Base-by-base conservation (phyloP, 1,139 yeast genomes). In the Candida albicans region DNA sequence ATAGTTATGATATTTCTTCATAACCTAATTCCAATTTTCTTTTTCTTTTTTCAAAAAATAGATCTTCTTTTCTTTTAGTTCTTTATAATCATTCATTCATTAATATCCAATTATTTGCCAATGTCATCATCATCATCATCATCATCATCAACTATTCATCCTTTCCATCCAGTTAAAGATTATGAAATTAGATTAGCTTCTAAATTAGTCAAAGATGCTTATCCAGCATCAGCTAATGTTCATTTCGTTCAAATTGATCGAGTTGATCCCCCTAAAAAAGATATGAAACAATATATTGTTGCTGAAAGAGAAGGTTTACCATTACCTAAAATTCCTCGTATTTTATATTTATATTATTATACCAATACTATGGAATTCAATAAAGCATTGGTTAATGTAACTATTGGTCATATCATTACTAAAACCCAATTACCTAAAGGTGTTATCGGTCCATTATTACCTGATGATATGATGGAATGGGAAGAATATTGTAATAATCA, bases 231-330 rank as follows among this genome's bases (percentile, higher is more conserved):
- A 24, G 77, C 68, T 44, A 59, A 68, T 46, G 77, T 87, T 40
- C 91, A 84, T 65, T 84, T 87, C 67, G 80, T 82, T 54, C 87
- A 81, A 59, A 70, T 87, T 45, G 93, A 86, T 58, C 77, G 82
- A 57, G 63, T 81, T 45, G 96, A 88, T 60, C 96, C 96, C 30
- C 95, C 96, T 50, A 88, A 88, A 75, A 70, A 79, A 55, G 81
- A 77, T 52, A 82, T 88, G 84, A 63, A 82, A 48, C 79, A 75
- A 54, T 87, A 75, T 63, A 70, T 88, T 52, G 86, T 79, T 46
- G 87, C 89, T 44, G 93, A 86, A 67, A 77, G 71, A 55, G 68
- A 77, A 40, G 88, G 88, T 27, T 63, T 61, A 35, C 70, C 78
- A 22, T 65, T 80, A 39, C 86, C 88, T 35, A 59, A 64, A 24